Base-by-base conservation (phyloP, 2,329 filamentous ascomycete genomes). In the Diaporthe helianthi region DNA sequence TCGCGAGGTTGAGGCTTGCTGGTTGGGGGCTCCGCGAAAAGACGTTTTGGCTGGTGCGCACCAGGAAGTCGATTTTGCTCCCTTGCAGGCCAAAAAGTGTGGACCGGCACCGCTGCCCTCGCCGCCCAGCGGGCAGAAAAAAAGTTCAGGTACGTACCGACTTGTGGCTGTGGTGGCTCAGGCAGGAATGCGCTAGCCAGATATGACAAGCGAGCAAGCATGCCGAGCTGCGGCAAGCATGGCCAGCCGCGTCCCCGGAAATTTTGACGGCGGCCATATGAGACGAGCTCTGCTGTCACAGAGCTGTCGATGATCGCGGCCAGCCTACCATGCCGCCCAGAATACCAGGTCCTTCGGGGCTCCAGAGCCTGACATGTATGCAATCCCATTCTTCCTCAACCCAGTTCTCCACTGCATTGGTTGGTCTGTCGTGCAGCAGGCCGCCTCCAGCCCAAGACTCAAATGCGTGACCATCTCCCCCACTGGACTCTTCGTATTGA, bases 241-340 rank as follows among this genome's bases (percentile, higher is more conserved):
- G 53, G 67, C 15, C 8, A 65, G 54, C 63, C 61, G 66, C 69
- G 69, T 68, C 69, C 53, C 47, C 41, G 33, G 69, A 71, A 71
- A 71, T 71, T 71, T 71, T 71, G 69, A 65, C 69, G 67, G 68
- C 70, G 72, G 61, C 61, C 60, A 44, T n/a, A n/a, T 69, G 67
- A 67, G 51, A 55, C 49, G 67, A 67, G 55, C 54, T 46, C 19
- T 58, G 66, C 54, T 51, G 52, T 44, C 41, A 64, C 26, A 61
- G 61, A 67, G 65, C 58, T 68, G 69, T 71, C 31, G 53, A 47
- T 65, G 60, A 67, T 38, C 54, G 68, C 44, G 63, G 67, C 55
- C 54, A 69, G 51, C 41, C 72, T 81, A 83, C 74, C 74, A 93
- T 93, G 91, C 87, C 90, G 76, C 90, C 89, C 69, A 89, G 89